Conservation (phyloP, 345 rosid species). For the Aquilaria malaccensis region DNA sequence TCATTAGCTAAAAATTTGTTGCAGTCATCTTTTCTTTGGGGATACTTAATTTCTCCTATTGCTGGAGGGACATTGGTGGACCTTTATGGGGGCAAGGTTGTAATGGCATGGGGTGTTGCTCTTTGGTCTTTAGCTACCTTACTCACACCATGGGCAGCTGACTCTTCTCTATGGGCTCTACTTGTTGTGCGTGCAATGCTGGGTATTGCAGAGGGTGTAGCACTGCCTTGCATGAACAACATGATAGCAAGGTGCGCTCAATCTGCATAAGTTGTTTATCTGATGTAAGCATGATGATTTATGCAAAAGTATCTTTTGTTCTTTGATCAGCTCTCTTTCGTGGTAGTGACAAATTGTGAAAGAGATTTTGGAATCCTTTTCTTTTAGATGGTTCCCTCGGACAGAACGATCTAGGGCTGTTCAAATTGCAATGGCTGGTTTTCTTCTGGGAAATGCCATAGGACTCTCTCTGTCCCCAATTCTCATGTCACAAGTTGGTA, state of each 20-base stretch:
- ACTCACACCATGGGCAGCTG: conserved; percentile 98
- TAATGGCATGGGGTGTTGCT: conserved; percentile 94
- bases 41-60: conserved; percentile 88
- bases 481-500: conserved; percentile 81
- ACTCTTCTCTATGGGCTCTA: conserved; percentile 59
- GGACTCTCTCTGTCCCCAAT: conserved; percentile 87
- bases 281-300: conserved; percentile 11
- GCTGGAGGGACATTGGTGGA: conserved; percentile 92
- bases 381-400: conserved; percentile 89
- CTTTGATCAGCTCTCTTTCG: conserved; percentile 6
- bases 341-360: conserved; percentile 21
- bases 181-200: conserved; percentile 70
- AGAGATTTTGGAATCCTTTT: conserved; percentile 23
- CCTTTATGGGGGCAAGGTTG: conserved; percentile 82
- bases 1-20: conserved; percentile 5
- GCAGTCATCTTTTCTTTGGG: conserved; percentile 97
- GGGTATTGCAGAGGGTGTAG: conserved; percentile 97
- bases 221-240: conserved; percentile 98
- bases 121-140: conserved; percentile 92
- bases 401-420: conserved; percentile 94
- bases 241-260: conserved; percentile 77
- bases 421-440: conserved; percentile 93
- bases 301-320: conserved; percentile 3
- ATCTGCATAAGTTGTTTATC: conserved; percentile 11
- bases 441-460: conserved; percentile 84